Conservation (phyloP, 148 eudicot genomes). For the Arctostaphylos glauca region DNA sequence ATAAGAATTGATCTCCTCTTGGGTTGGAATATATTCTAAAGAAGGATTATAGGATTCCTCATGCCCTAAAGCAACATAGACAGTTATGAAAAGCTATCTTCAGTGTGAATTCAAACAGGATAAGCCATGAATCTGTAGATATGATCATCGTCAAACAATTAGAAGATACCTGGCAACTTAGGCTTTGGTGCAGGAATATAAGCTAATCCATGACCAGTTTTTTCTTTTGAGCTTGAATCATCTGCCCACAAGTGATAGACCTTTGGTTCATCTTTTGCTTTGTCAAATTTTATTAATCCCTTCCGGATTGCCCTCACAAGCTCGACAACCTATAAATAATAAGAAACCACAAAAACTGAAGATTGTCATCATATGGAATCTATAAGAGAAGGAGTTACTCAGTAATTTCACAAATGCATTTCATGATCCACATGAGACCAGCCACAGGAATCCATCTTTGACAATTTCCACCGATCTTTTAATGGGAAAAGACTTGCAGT, state of each 20-base stretch:
- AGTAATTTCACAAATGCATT: background rate
- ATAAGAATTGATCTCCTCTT: slow-evolving; percentile 83
- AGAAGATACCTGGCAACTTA: slow-evolving; percentile 68
- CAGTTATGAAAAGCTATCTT: background rate
- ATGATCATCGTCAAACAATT: slow-evolving; percentile 3
- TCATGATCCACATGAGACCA: background rate
- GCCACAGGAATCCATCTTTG: background rate
- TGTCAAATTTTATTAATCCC: slow-evolving; percentile 79
- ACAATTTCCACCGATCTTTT: background rate
- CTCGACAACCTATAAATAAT: slow-evolving; percentile 49
- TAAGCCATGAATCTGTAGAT: background rate
- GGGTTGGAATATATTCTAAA: slow-evolving; percentile 80
- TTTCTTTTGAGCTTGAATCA: slow-evolving; percentile 58
- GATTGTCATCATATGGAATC: background rate
- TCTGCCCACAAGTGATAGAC: slow-evolving; percentile 75
- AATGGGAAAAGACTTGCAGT: background rate
- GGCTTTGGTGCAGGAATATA: slow-evolving; percentile 93
- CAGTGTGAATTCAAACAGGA: background rate
- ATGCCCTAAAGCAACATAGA: slow-evolving; percentile 50
- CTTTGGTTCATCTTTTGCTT: slow-evolving; percentile 71
- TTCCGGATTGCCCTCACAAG: slow-evolving; percentile 74
- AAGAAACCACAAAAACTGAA: slow-evolving; percentile 6
- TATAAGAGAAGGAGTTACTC: background rate
- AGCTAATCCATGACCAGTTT: slow-evolving; percentile 65
- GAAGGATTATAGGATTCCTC: slow-evolving; percentile 95